phyloP scores from a whole-genome alignment of 805 yeast genomes.

The Candida suzukii region DNA sequence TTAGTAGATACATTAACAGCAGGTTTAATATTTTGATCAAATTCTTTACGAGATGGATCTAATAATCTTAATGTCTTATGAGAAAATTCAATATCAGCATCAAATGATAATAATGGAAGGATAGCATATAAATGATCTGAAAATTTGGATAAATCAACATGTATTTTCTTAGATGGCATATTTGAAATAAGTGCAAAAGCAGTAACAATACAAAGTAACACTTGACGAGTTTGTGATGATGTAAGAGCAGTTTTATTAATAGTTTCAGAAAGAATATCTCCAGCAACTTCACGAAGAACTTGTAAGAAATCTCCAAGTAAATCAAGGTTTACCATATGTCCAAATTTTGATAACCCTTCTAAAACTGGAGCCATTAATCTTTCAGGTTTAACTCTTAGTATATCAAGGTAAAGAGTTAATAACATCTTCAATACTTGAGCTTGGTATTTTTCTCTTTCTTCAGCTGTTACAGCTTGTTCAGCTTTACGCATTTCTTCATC shows the following conservation, averaged over 20 bases:
- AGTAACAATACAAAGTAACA: conserved; percentile 77
- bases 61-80: conserved; percentile 73
- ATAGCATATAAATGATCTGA: conserved; percentile 67
- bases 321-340: conserved; percentile 89
- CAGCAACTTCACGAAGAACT: conserved; percentile 76
- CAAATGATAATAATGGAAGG: conserved; percentile 61
- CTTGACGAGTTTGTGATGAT: conserved; percentile 54
- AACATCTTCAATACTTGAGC: conserved; percentile 73
- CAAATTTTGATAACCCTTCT: conserved; percentile 86
- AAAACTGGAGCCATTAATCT: conserved; percentile 77
- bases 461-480: conserved; percentile 78
- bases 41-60: conserved; percentile 55
- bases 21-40: conserved; percentile 37
- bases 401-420: conserved; percentile 68
- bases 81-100: conserved; percentile 80
- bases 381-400: conserved; percentile 57
- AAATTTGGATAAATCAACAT: conserved; percentile 76
- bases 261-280: conserved; percentile 36
- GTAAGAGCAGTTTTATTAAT: conserved; percentile 35
- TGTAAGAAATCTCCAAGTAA: conserved; percentile 87
- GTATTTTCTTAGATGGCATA: conserved; percentile 64
- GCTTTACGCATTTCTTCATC: conserved; percentile 87
- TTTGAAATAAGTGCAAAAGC: conserved; percentile 81
- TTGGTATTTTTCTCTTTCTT: conserved; percentile 81
- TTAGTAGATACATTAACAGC: conserved; percentile 84